These are phyloP conservation scores for Acanthochlamys bracteata DNA, from an alignment of 106 monocot species.

Conservation along the genomic window DNA sequence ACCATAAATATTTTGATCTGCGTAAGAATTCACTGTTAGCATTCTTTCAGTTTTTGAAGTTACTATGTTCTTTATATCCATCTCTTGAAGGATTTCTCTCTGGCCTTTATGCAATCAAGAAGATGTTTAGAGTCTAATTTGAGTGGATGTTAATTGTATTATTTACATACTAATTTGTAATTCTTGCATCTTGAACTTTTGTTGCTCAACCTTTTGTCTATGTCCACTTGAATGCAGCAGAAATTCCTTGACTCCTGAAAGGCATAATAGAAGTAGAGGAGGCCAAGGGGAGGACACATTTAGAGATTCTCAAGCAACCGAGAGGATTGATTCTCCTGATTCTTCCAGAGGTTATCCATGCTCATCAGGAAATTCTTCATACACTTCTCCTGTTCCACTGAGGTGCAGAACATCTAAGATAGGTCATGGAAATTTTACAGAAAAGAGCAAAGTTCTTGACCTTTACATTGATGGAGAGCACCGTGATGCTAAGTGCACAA, in stretches of 20 bases:
- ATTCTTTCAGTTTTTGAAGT: too few relatives aligned
- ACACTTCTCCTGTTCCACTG: slow-evolving; percentile 34
- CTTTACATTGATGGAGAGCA: slow-evolving; percentile 53
- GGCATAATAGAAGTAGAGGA: slow-evolving; percentile 14
- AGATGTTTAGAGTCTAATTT: too few relatives aligned
- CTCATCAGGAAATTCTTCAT: slow-evolving; percentile 28
- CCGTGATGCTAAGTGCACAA: slow-evolving; percentile 6
- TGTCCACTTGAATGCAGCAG: slow-evolving; percentile 7
- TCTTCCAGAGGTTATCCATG: slow-evolving; percentile 19
- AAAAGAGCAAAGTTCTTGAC: slow-evolving; percentile 21
- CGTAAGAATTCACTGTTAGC: too few relatives aligned
- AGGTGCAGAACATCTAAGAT: slow-evolving; percentile 28
- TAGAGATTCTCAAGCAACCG: slow-evolving; percentile 11
- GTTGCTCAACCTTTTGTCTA: too few relatives aligned
- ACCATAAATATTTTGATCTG: too few relatives aligned
- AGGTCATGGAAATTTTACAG: background rate
- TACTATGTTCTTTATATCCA: too few relatives aligned
- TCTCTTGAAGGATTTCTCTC: too few relatives aligned
- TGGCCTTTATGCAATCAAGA: too few relatives aligned
- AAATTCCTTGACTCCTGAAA: slow-evolving; percentile 24
- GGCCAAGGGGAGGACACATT: slow-evolving; percentile 2
- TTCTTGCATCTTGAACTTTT: too few relatives aligned
- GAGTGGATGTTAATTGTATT: too few relatives aligned
- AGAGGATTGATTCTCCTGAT: slow-evolving; percentile 23
- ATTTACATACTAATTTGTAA: too few relatives aligned